A percentile compares a stretch with the other conserved stretches of the same genome.
phyloP scores from a whole-genome alignment of 2,329 filamentous ascomycete species.

The Cadophora malorum region DNA sequence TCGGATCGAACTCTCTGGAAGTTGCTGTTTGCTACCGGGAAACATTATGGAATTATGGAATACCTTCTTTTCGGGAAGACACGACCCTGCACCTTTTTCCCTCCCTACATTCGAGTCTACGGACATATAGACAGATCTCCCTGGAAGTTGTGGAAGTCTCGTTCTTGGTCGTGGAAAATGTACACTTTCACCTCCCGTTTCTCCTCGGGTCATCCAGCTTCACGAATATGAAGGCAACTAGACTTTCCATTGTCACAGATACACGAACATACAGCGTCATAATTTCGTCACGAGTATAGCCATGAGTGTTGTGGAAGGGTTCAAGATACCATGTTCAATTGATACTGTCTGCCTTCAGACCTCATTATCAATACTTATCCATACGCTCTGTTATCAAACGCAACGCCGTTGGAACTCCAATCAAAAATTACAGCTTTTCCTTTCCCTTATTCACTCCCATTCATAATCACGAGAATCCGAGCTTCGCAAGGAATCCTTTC shows the following conservation, averaged over 20 bases:
- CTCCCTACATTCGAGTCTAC: too few species aligned
- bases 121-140: background rate
- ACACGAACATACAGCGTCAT: background rate
- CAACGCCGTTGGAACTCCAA: conserved; percentile 2
- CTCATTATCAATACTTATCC: background rate
- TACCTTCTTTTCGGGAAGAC: conserved; percentile 59
- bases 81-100: background rate
- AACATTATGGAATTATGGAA: conserved; percentile 70
- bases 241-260: background rate
- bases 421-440: background rate
- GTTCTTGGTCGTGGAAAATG: conserved; percentile 57
- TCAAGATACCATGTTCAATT: conserved; percentile 11
- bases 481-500: conserved; percentile 33
- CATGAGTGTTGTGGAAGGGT: background rate
- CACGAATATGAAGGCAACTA: conserved; percentile 80
- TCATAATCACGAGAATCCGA: conserved; percentile 23
- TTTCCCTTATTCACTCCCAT: background rate
- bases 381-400: background rate
- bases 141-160: conserved; percentile 54
- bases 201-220: conserved; percentile 80
- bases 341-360: background rate
- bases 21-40: conserved; percentile 73
- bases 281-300: background rate
- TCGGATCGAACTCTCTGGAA: conserved; percentile 60
- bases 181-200: conserved; percentile 82